Conservation (phyloP, 345 rosid species). For the Acer saccharum region DNA sequence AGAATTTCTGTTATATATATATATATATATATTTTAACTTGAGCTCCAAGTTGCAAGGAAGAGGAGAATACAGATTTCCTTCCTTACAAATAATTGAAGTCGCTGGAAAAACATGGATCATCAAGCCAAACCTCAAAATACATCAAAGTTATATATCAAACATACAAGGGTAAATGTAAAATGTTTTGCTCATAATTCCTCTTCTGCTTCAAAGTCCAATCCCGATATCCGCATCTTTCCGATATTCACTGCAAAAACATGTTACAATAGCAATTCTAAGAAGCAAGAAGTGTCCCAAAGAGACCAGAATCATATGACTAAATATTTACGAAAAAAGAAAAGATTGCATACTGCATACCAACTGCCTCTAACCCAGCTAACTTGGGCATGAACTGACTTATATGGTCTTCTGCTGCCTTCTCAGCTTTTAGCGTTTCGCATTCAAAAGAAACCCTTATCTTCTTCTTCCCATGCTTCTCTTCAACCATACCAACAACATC, state of each 20-base stretch:
- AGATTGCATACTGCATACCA: slow-evolving; percentile 46
- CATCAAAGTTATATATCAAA: too few relatives aligned
- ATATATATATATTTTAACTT: neutral
- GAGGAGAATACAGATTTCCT: too few relatives aligned
- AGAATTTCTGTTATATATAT: too few relatives aligned
- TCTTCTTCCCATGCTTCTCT: slow-evolving; percentile 59
- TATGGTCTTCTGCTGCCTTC: slow-evolving; percentile 87
- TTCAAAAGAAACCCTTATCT: slow-evolving; percentile 65
- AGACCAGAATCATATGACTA: neutral
- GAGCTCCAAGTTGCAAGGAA: neutral
- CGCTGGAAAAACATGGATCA: too few relatives aligned
- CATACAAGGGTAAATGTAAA: too few relatives aligned
- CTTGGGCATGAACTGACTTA: slow-evolving; percentile 83
- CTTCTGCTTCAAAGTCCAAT: slow-evolving; percentile 55
- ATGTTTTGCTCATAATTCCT: slow-evolving; percentile 14
- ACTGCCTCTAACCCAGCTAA: slow-evolving; percentile 81
- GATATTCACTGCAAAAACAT: slow-evolving; percentile 64
- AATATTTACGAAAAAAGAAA: too few relatives aligned
- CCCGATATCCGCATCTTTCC: slow-evolving; percentile 79
- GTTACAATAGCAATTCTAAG: neutral
- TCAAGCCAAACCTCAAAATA: too few relatives aligned
- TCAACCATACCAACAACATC: slow-evolving; percentile 76
- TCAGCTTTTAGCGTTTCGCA: slow-evolving; percentile 95
- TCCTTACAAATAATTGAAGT: too few relatives aligned
- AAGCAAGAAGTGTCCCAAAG: neutral